Conservation (phyloP, 208 protist genomes). For the Leishmania tarentolae region DNA sequence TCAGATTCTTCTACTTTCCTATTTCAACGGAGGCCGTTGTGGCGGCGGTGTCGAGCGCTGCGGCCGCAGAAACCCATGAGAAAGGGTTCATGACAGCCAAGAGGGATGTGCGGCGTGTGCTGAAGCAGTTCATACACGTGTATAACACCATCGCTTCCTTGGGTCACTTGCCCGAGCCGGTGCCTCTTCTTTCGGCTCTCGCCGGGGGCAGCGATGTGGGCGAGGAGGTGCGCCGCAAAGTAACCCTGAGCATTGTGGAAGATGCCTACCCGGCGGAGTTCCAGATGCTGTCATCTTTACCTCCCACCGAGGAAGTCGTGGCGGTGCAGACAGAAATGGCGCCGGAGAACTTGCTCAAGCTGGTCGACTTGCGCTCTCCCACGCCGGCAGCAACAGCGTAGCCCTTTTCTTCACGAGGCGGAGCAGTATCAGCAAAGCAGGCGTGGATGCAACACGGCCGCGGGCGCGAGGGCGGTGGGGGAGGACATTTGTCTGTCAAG, state of each 20-base stretch:
- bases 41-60: neutral
- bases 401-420: neutral
- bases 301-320: conserved; percentile 16
- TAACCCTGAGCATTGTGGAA: conserved; percentile 39
- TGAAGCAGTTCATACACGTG: conserved; percentile 48
- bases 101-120: conserved; percentile 29
- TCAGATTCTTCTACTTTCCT: conserved; percentile 29
- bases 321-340: conserved; percentile 44
- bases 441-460: neutral
- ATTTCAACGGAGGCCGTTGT: conserved; percentile 14
- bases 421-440: neutral
- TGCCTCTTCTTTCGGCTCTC: conserved; percentile 59
- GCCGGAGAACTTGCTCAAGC: conserved; percentile 47
- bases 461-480: neutral
- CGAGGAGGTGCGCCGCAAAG: conserved; percentile 26
- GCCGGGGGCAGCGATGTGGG: conserved; percentile 24
- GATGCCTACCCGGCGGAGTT: conserved; percentile 42
- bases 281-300: conserved; percentile 22
- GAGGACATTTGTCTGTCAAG: neutral
- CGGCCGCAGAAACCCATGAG: conserved; percentile 9
- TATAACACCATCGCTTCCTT: conserved; percentile 58
- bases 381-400: neutral
- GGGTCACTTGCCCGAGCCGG: conserved; percentile 43
- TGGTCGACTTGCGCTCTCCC: conserved; percentile 34
- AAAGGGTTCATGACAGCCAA: conserved; percentile 4